phyloP scores from a whole-genome alignment of 805 yeast species.

The Yarrowia hollandica region DNA sequence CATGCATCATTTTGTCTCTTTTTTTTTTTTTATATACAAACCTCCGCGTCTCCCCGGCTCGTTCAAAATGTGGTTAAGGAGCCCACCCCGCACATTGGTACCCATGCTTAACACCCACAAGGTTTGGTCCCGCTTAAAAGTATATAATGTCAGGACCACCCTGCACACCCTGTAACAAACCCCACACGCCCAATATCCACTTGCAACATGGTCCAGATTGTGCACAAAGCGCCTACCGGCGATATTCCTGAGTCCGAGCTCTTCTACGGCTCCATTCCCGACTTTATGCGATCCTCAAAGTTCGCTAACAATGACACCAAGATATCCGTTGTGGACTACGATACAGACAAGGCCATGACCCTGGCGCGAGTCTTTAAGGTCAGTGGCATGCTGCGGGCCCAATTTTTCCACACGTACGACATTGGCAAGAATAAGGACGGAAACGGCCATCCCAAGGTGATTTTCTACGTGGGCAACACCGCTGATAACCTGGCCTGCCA shows the following conservation, averaged over 20 bases:
- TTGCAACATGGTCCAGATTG: constrained; percentile 18
- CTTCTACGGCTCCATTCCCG: constrained; percentile 29
- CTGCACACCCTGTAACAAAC: neutral
- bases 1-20: too few relatives aligned
- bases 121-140: neutral
- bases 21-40: too few relatives aligned
- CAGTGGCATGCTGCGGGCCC: constrained; percentile 17
- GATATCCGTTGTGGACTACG: constrained; percentile 21
- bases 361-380: constrained; percentile 24
- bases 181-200: neutral
- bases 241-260: constrained; percentile 15
- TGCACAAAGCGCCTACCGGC: constrained; percentile 9
- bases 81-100: neutral
- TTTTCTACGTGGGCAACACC: constrained; percentile 20
- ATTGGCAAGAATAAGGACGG: constrained; percentile 23
- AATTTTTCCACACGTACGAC: constrained; percentile 19
- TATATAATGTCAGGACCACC: neutral
- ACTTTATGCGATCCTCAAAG: constrained; percentile 21
- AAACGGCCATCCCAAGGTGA: neutral
- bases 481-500: constrained; percentile 18
- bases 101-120: neutral
- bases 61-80: constrained; percentile 3
- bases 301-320: constrained; percentile 8
- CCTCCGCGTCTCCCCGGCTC: neutral
- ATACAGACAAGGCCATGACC: constrained; percentile 14